phyloP scores from a whole-genome alignment of 805 yeast species.

The Kazachstania kunashirensis region DNA sequence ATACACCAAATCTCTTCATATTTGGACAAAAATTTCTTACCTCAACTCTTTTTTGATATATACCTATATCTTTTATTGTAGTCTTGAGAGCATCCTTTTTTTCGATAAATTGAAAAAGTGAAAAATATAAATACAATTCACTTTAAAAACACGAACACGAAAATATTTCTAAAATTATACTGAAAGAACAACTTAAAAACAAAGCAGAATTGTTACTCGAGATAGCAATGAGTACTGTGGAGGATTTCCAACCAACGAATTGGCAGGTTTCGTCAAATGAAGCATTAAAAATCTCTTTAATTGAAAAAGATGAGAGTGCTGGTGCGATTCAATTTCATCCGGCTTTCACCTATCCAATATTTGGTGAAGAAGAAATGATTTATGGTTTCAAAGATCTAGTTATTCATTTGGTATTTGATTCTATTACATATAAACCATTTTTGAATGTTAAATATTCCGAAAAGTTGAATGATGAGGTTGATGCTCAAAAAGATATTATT shows the following conservation, averaged over 20 bases:
- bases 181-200: too few species aligned
- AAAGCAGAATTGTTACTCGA: too few species aligned
- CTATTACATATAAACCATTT: constrained; percentile 63
- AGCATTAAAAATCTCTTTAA: constrained; percentile 49
- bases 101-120: too few species aligned
- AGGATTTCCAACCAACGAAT: constrained; percentile 45
- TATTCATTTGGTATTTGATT: constrained; percentile 64
- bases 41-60: too few species aligned
- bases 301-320: constrained; percentile 50
- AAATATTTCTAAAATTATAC: too few species aligned
- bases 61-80: too few species aligned
- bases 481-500: constrained; percentile 39
- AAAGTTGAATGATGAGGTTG: constrained; percentile 43
- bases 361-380: constrained; percentile 82
- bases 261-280: constrained; percentile 75
- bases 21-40: too few species aligned
- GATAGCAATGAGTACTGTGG: background rate
- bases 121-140: too few species aligned
- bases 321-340: constrained; percentile 63
- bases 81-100: background rate
- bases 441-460: constrained; percentile 47
- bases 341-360: constrained; percentile 81
- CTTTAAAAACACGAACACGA: too few species aligned
- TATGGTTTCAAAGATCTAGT: constrained; percentile 70
- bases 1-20: constrained; percentile 39